Conservation (phyloP, 2,329 filamentous ascomycete genomes). For the Hawksworthiomyces lignivorus region DNA sequence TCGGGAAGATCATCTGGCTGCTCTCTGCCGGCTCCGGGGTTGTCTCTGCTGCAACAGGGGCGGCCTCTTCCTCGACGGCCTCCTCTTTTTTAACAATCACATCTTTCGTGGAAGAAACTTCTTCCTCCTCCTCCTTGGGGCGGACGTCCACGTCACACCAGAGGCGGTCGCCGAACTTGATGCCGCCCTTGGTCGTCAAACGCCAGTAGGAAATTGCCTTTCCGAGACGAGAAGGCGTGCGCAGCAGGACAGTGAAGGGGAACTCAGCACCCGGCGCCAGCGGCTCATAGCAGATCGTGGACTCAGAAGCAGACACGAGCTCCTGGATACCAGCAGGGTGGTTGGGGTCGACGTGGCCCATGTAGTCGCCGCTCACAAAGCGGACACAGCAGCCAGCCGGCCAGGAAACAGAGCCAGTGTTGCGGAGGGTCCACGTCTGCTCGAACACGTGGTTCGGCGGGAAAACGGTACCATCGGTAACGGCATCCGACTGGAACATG, state of each 20-base stretch:
- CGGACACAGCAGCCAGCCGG: conserved; percentile 83
- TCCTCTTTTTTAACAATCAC: conserved; percentile 12
- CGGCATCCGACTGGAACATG: conserved; percentile 68
- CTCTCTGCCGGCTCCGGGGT: conserved; percentile 34
- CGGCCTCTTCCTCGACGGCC: conserved; percentile 44
- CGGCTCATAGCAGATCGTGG: conserved; percentile 62
- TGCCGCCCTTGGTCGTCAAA: conserved; percentile 70
- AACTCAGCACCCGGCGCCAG: conserved; percentile 68
- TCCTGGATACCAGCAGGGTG: conserved; percentile 72
- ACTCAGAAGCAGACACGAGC: conserved; percentile 72
- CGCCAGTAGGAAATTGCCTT: conserved; percentile 95
- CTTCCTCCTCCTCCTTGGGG: conserved; percentile 26
- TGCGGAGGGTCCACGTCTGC: conserved; percentile 87
- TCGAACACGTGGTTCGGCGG: conserved; percentile 67
- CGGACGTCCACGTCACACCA: conserved; percentile 87
- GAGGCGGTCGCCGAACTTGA: conserved; percentile 82
- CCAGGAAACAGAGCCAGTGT: conserved; percentile 73
- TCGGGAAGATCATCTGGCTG: conserved; percentile 93
- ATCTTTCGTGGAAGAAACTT: too few relatives aligned
- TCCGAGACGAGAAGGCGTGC: conserved; percentile 68
- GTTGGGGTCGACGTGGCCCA: conserved; percentile 80
- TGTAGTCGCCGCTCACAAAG: conserved; percentile 90
- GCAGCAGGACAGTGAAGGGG: conserved; percentile 76
- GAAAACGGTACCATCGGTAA: conserved; percentile 70
- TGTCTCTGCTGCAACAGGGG: conserved; percentile 56